Evolutionary conservation across 192 early-diverging fungal genomes (phyloP), one percentile per base, ranked within the genome.

Genomic region (Entomortierella chlamydospora): DNA sequence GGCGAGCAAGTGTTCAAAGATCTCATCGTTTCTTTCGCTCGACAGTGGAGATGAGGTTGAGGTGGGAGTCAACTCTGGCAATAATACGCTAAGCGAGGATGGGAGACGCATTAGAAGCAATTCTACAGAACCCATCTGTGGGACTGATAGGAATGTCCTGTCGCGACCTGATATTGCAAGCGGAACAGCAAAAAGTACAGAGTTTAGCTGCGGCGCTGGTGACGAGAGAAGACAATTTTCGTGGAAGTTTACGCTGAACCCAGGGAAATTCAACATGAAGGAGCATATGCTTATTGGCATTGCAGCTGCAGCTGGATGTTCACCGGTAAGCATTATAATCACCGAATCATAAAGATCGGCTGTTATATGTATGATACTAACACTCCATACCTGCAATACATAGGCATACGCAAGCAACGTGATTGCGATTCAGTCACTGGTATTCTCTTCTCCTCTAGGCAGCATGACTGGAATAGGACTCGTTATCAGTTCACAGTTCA

Each of bases 221-320:
- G n/a, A 41, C 13, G 39, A 13, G n/a, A 23, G 42, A 20, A 50
- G 49, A 26, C 49, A 37, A 33, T 31, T 60, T 28, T 61, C 57
- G 2, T 68, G 66, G 73, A 57, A n/a, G 25, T 77, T 77, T 52
- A 77, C 73, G 2, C 28, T 77, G 34, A 77, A 77, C 37, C 66
- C 73, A 0, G 73, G 73, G 10, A 77, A 77, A 54, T 93, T 93
- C 70, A 89, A 86, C 49, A 82, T 91, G 76, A 93, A 93, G 56
- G 92, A 93, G 67, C 91, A 91, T 43, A 87, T 87, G 64, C 60
- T 91, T 17, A 90, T 92, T 39, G 81, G 78, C 10, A 67, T 89
- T 45, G 83, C 90, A 30, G 86, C 88, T n/a, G 84, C 79, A 70
- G 78, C 86, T 57, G 85, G 81, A 41, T 83, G 68, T 55, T 83